Percentiles rank a stretch among this genome's conserved stretches.
Evolutionary conservation across 345 rosid species (phyloP).

Genomic region (Rhodomyrtus tomentosa): DNA sequence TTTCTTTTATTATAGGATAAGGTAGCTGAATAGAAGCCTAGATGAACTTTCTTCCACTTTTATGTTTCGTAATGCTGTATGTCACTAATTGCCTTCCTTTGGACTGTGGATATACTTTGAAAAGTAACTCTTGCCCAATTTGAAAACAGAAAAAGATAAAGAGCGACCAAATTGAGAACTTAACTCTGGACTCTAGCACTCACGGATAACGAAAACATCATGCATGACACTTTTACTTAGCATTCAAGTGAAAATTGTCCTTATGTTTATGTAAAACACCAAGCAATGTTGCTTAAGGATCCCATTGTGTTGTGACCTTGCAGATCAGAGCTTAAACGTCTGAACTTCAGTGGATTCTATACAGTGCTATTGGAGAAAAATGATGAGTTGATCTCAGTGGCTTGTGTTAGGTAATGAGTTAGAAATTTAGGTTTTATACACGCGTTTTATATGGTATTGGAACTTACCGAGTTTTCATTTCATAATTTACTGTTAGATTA

Average conservation of each 20-base stretch:
- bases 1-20: neutral
- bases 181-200: neutral
- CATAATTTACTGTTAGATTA: neutral
- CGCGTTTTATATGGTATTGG: neutral
- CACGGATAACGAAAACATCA: neutral
- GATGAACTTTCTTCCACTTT: neutral
- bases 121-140: neutral
- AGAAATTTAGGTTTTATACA: neutral
- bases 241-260: neutral
- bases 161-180: neutral
- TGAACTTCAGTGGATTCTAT: constrained; percentile 51
- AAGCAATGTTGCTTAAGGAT: neutral
- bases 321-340: constrained; percentile 28
- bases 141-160: neutral
- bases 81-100: neutral
- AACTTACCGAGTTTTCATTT: neutral
- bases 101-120: neutral
- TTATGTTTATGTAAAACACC: neutral
- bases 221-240: neutral
- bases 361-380: constrained; percentile 39
- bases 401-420: constrained; percentile 27
- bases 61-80: neutral
- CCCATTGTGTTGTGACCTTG: neutral
- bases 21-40: neutral
- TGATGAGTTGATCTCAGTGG: constrained; percentile 42